Base-by-base conservation (phyloP, 1,139 yeast genomes). In the Hansenula lynferdii region DNA sequence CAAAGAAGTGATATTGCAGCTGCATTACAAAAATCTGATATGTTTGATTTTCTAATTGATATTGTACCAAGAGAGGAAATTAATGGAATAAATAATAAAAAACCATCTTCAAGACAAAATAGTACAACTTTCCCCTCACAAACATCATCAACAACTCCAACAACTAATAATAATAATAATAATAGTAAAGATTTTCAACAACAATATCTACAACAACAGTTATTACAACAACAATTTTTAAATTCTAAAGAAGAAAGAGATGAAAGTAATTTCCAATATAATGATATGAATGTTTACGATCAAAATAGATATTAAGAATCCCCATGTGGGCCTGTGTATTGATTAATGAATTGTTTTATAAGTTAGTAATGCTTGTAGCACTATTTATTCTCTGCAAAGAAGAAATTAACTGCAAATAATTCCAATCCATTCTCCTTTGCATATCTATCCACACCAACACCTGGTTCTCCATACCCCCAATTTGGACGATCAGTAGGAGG, bases 1-100 rank as follows among this genome's bases (percentile, higher is more conserved):
- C 98, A 92, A 62, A 83, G 90, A 54, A 82, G 90, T 3, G 98
- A 92, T 58, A 89, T 92, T 47, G 96, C 97, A 3, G 94, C 95
- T 27, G 98, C 98, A 2, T 70, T 92, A 44, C 94, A 92, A 46
- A 87, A 86, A 58, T 80, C 92, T 39, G 98, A 92, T 61, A 90
- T 92, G 96, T 92, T 90, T 70, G 98, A 92, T 58, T 92, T 92
- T 57, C 65, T 92, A 42, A 92, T 92, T 51, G 98, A 92, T 58
- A 89, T 92, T 31, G 97, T 92, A 8, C 97, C 98, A 8, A 69
- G 97, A 42, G 85, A 79, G 49, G 85, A 77, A 53, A 83, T 35
- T 10, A 28, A 9, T 12, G 22, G 15, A n/a, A 18, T 22, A 26
- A 20, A 6, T n/a, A 18, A 28, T 19, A 9, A 14, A 22, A 17